These are phyloP conservation scores for Ottelia alismoides DNA, from an alignment of 106 monocot genomes.

Conservation along the genomic window DNA sequence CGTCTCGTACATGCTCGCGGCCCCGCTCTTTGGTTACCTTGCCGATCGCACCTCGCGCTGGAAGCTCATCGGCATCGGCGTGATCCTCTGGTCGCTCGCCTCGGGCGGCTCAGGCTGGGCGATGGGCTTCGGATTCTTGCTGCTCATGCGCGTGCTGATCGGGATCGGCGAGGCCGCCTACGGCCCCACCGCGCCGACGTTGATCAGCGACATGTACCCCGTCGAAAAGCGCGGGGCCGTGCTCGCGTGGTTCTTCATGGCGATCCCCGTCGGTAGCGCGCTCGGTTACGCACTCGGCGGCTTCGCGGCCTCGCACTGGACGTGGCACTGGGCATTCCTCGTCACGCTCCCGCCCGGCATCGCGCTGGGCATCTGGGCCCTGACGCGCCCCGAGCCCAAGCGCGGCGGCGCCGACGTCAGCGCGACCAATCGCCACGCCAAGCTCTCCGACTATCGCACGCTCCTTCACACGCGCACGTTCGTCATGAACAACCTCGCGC, in stretches of 20 bases:
- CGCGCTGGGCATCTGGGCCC: background rate
- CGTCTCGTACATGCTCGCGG: background rate
- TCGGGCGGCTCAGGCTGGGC: too few relatives aligned
- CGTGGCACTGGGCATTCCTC: background rate
- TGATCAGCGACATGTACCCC: too few relatives aligned
- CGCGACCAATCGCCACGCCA: background rate
- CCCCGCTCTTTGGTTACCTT: background rate
- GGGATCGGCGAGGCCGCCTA: too few relatives aligned
- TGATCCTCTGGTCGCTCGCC: background rate
- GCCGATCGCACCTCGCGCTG: background rate
- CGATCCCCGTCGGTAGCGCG: background rate
- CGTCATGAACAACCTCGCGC: background rate
- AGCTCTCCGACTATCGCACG: background rate
- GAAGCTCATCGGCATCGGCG: background rate
- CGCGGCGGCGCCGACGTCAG: background rate
- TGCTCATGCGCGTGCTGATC: background rate
- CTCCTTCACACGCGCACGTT: background rate
- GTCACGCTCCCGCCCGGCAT: background rate
- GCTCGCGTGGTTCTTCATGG: background rate
- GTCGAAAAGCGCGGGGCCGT: too few relatives aligned
- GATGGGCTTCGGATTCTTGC: background rate
- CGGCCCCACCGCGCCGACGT: too few relatives aligned
- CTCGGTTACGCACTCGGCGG: background rate
- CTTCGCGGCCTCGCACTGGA: background rate
- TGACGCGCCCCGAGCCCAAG: background rate